Conservation (phyloP, 75 land plant species). For the Larix kaempferi region DNA sequence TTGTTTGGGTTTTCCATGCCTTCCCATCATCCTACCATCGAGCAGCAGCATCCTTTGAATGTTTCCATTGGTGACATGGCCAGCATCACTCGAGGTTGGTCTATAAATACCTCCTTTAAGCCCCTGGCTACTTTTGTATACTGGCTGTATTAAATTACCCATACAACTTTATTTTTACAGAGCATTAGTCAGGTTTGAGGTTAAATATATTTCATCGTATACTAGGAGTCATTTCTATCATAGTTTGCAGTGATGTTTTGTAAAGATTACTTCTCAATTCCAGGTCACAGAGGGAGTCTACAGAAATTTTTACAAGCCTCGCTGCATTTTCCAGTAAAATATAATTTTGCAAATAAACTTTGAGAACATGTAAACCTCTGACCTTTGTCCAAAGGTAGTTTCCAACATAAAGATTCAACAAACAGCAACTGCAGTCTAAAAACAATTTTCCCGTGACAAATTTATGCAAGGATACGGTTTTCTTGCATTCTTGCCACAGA, state of each 20-base stretch:
- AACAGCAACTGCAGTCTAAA: neutral
- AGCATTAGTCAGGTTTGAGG: neutral
- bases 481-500: neutral
- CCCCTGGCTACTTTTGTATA: neutral
- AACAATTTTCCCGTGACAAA: neutral
- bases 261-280: too few species aligned
- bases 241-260: too few species aligned
- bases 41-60: neutral
- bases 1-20: neutral
- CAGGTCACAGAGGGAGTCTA: too few species aligned
- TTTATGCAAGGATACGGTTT: neutral
- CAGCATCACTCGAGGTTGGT: neutral
- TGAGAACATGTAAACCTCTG: neutral
- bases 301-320: neutral
- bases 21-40: neutral
- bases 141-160: neutral
- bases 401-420: neutral
- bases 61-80: neutral
- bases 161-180: neutral
- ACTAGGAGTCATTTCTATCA: neutral
- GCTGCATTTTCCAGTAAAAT: neutral
- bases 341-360: neutral
- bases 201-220: neutral
- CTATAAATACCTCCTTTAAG: neutral
- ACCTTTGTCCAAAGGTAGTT: neutral